Evolutionary conservation across 2,329 filamentous ascomycete species (phyloP).

Genomic region (Exophiala sp.): DNA sequence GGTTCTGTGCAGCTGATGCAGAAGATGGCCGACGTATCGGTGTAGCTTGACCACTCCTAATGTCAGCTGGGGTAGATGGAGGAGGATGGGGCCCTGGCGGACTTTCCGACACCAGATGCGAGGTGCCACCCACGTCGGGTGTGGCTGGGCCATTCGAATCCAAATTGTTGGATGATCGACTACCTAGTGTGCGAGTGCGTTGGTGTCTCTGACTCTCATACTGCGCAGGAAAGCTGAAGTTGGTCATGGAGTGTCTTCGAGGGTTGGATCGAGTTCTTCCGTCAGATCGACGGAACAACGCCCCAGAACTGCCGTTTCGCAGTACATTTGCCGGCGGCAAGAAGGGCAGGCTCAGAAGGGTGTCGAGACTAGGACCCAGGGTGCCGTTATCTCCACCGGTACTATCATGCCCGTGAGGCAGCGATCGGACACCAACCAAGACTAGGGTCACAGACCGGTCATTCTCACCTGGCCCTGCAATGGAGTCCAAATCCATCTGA

Average conservation of each 20-base stretch:
- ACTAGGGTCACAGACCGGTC: constrained; percentile 62
- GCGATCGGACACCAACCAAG: constrained; percentile 62
- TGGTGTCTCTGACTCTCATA: constrained; percentile 52
- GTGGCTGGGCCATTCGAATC: constrained; percentile 9
- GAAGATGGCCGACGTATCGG: constrained; percentile 45
- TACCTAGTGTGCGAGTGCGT: constrained; percentile 32
- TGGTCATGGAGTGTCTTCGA: constrained; percentile 50
- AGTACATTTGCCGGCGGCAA: constrained; percentile 41
- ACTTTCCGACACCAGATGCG: constrained; percentile 47
- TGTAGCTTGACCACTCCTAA: constrained; percentile 49
- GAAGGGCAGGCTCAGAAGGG: constrained; percentile 43
- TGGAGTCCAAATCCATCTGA: constrained; percentile 38
- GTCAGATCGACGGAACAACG: constrained; percentile 49
- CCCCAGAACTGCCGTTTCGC: constrained; percentile 43
- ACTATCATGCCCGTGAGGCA: constrained; percentile 48
- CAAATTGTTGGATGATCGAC: constrained; percentile 12
- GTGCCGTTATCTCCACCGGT: constrained; percentile 34
- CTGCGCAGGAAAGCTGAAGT: constrained; percentile 45
- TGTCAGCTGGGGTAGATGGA: constrained; percentile 58
- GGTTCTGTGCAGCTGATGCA: constrained; percentile 40
- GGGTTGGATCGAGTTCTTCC: constrained; percentile 51
- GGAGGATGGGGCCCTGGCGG: constrained; percentile 56
- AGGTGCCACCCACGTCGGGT: constrained; percentile 8
- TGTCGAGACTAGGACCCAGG: constrained; percentile 39
- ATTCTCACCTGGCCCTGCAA: constrained; percentile 40